Evolutionary conservation across 805 yeast species (phyloP), one percentile per base, ranked within the genome.

Genomic region (Yarrowia osloensis): DNA sequence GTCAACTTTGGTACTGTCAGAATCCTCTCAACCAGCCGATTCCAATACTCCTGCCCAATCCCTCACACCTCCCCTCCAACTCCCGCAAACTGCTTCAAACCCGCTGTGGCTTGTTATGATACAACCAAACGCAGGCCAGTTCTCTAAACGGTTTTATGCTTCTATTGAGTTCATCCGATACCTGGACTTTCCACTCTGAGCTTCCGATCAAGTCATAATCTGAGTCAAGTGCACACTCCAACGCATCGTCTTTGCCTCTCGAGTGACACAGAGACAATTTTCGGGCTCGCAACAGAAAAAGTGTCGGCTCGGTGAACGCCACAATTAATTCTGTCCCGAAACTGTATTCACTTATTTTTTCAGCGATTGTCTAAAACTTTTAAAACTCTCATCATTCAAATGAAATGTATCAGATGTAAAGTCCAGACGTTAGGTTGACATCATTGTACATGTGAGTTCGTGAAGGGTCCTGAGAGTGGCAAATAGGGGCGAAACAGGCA

Each of bases 351-450:
- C 1, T 44, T 44, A 44, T 44, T 26, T 26, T 26, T 26, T 26
- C 50, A 24, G n/a, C 3, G 19, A 24, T 44, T 22, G n/a, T 44
- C 29, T 22, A 46, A 26, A 46, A 26, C 31, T 17, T 46, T 46
- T 26, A 26, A 46, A 46, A 46, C 50, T 46, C 50, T 46, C 29
- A 13, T 6, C 8, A 24, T 44, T 24, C 50, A 46, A 50, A 50
- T 50, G 57, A 50, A 50, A 50, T 33, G 40, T 50, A 33, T 50
- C 57, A 50, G 40, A 50, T 50, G 57, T 50, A 50, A 50, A 50
- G 26, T 3, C 9, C n/a, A 28, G 26, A 50, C 26, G 39, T 31
- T 50, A n/a, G 40, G 21, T 22, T 50, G 57, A 50, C 57, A 50
- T 50, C 57, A 50, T 50, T 33, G 57, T 50, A 50, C 57, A 50